A percentile compares a stretch with the other conserved stretches of the same genome.
These are phyloP conservation scores for Cryptococcus deneoformans DNA, from an alignment of 1,284 basidiomycete species.

Conservation along the genomic window DNA sequence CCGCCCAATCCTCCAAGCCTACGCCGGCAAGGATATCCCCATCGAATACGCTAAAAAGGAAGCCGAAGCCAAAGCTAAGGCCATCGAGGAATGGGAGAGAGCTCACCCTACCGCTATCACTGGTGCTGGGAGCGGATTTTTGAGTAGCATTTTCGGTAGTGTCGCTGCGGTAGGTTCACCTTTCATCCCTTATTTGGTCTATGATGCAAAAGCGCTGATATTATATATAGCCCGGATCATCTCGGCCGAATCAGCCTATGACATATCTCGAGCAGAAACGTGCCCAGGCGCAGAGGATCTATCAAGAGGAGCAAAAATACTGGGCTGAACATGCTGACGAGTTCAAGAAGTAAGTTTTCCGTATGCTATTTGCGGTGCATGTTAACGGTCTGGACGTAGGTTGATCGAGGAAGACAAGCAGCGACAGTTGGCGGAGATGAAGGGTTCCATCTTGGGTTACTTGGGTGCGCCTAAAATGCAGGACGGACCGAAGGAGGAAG, in stretches of 20 bases:
- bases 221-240: constrained; percentile 22
- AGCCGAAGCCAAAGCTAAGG: constrained; percentile 69
- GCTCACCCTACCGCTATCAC: constrained; percentile 51
- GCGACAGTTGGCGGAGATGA: constrained; percentile 62
- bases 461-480: constrained; percentile 12
- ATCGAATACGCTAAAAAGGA: constrained; percentile 85
- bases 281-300: constrained; percentile 76
- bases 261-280: constrained; percentile 92
- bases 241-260: constrained; percentile 55
- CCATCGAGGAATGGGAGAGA: constrained; percentile 79
- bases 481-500: not conserved
- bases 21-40: constrained; percentile 83
- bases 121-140: constrained; percentile 39
- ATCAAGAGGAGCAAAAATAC: constrained; percentile 84
- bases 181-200: constrained; percentile 28
- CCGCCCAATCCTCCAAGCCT: constrained; percentile 78
- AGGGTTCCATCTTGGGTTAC: constrained; percentile 53
- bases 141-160: constrained; percentile 63
- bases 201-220: not conserved
- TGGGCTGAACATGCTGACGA: constrained; percentile 75
- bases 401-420: constrained; percentile 68
- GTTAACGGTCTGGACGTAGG: constrained; percentile 20
- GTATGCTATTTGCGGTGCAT: not conserved
- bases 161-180: constrained; percentile 42
- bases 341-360: constrained; percentile 59